Base-by-base conservation (phyloP, 768 basidiomycete genomes). In the Pulveroboletus sp. region DNA sequence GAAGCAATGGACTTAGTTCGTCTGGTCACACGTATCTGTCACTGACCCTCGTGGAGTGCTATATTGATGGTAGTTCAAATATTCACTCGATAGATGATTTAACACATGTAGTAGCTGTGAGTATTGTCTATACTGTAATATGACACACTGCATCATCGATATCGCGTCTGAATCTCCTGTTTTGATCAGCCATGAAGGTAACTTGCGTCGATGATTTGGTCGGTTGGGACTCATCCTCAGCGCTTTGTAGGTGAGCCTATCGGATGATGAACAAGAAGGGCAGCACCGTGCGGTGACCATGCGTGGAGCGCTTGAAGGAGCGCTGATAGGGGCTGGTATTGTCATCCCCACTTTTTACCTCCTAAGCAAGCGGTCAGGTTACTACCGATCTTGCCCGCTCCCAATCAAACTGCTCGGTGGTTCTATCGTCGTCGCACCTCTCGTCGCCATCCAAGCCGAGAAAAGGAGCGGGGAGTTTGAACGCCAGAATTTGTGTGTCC, bases 361-460 rank as follows among this genome's bases (percentile, higher is more conserved):
- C 61, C 70, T 80, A 27, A 75, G 87, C 52, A 73, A 69, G 37
- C 66, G 70, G 20, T 80, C 74, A 64, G 69, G 77, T 1, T 74
- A 79, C 48, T 90, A 87, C 64, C 80, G 83, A 49, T 60, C 70
- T 1, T 70, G 89, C 6, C 88, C 87, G 1, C 69, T 75, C 7
- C 80, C 84, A 1, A 67, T 90, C 43, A 91, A 90, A 62, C 69
- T 80, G 0, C 73, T 90, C 11, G 85, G 85, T 33, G 71, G 82
- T 24, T 70, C 83, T 51, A 70, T 85, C 51, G 49, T 88, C 47
- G 73, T 81, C 36, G 79, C 84, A 4, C 90, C 90, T 0, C 69
- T 78, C 36, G 68, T 86, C 29, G 75, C 82, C 37, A 82, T 90
- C 50, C 78, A 80, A 50, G 88, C 84, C 11, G 90, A 92, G 63